These are phyloP conservation scores for Aegilops sharonensis DNA, from an alignment of 176 grass and related monocot species.

Conservation along the genomic window DNA sequence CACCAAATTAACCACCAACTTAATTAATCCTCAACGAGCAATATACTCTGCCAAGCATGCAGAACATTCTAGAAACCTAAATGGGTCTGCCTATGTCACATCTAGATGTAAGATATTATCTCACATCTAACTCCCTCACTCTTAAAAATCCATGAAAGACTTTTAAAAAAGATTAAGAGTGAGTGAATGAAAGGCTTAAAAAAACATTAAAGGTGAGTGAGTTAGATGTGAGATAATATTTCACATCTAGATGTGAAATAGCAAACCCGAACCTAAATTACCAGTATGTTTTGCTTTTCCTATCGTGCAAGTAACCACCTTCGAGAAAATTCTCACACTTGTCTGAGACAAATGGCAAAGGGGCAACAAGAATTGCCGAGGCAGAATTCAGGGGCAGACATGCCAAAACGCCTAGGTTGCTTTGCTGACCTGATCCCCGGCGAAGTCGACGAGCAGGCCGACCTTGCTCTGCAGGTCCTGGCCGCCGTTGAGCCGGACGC, in stretches of 20 bases:
- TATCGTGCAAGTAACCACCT: not conserved
- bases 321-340: too few species aligned
- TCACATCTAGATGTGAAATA: too few species aligned
- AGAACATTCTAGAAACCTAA: too few species aligned
- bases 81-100: too few species aligned
- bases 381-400: not conserved
- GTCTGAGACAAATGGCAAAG: not conserved
- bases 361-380: not conserved
- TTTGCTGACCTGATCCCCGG: slow-evolving; percentile 69
- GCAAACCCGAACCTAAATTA: not conserved
- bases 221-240: too few species aligned
- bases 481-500: slow-evolving; percentile 49
- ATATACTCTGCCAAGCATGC: not conserved
- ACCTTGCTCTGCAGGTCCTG: slow-evolving; percentile 50
- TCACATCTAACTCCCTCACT: too few species aligned
- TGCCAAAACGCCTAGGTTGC: not conserved
- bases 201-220: too few species aligned
- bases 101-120: too few species aligned
- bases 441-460: slow-evolving; percentile 60
- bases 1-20: not conserved
- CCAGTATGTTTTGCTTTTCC: slow-evolving; percentile 10
- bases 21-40: not conserved
- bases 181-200: too few species aligned
- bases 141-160: too few species aligned
- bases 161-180: too few species aligned